These are phyloP conservation scores for Cystobasidium sp. DNA, from an alignment of 1,284 basidiomycete genomes.

Conservation along the genomic window DNA sequence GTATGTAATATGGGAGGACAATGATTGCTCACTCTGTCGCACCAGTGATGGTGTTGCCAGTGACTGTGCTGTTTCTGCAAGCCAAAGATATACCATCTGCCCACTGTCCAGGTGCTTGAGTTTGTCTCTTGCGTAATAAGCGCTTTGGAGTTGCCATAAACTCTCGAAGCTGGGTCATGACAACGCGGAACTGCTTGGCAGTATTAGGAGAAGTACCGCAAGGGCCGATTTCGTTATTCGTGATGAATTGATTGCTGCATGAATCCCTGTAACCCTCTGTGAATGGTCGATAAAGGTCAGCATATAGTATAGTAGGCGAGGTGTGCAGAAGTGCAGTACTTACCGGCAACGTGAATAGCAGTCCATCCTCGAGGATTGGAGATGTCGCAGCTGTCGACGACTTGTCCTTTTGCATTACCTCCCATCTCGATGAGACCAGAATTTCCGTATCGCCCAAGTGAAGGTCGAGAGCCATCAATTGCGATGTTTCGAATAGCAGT, in stretches of 20 bases:
- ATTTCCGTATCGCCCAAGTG: slow-evolving; percentile 52
- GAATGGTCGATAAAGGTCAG: neutral
- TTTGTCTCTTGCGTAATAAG: slow-evolving; percentile 1
- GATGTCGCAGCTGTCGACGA: slow-evolving; percentile 46
- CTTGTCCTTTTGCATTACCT: slow-evolving; percentile 54
- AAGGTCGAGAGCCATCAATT: slow-evolving; percentile 57
- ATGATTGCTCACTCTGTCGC: slow-evolving; percentile 69
- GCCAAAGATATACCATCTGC: slow-evolving; percentile 82
- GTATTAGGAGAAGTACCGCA: slow-evolving; percentile 49
- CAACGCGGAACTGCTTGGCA: slow-evolving; percentile 37
- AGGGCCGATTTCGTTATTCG: slow-evolving; percentile 51
- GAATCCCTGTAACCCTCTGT: slow-evolving; percentile 46
- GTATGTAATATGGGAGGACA: neutral
- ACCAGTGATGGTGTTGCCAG: slow-evolving; percentile 70
- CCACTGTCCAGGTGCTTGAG: slow-evolving; percentile 54
- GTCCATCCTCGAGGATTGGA: slow-evolving; percentile 53
- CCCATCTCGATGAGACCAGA: slow-evolving; percentile 58
- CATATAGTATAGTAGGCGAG: neutral
- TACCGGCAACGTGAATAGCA: slow-evolving; percentile 49
- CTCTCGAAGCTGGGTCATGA: slow-evolving; percentile 23
- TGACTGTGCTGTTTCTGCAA: slow-evolving; percentile 69
- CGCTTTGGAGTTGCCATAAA: slow-evolving; percentile 31
- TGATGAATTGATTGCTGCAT: slow-evolving; percentile 48
- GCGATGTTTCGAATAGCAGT: slow-evolving; percentile 51
- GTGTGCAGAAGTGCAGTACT: neutral